These are phyloP conservation scores for Leishmania amazonensis DNA, from an alignment of 208 protist species.

Conservation along the genomic window DNA sequence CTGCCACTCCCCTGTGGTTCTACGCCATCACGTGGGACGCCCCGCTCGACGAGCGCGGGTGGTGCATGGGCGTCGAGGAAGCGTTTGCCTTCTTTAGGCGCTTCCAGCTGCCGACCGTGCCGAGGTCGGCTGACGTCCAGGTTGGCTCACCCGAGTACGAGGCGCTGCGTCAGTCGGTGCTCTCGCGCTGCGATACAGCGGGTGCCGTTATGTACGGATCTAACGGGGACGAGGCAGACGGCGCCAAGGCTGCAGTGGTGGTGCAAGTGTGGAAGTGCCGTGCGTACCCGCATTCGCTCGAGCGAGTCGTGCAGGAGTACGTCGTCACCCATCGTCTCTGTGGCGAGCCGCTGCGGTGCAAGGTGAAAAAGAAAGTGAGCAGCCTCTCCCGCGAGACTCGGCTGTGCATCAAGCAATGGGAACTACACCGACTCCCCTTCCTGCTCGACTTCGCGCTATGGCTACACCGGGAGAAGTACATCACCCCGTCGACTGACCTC, in stretches of 20 bases:
- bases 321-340: conserved; percentile 69
- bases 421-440: conserved; percentile 50
- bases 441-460: conserved; percentile 66
- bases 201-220: conserved; percentile 81
- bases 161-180: conserved; percentile 35
- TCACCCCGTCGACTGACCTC: conserved; percentile 55
- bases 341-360: conserved; percentile 39
- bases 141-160: conserved; percentile 48
- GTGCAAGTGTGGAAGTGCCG: conserved; percentile 81
- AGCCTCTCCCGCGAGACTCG: conserved; percentile 51
- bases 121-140: conserved; percentile 16
- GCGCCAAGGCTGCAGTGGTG: conserved; percentile 25
- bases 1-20: conserved; percentile 44
- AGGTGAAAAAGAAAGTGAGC: conserved; percentile 64
- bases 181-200: conserved; percentile 45
- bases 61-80: conserved; percentile 53
- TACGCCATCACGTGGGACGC: conserved; percentile 67
- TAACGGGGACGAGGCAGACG: neutral
- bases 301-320: conserved; percentile 74
- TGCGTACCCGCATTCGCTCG: conserved; percentile 52
- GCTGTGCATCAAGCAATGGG: conserved; percentile 51
- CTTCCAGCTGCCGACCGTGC: conserved; percentile 47
- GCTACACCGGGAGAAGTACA: conserved; percentile 61
- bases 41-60: conserved; percentile 34
- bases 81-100: conserved; percentile 41